Base-by-base conservation (phyloP, 1,139 yeast species). In the Scheffersomyces quercinus region DNA sequence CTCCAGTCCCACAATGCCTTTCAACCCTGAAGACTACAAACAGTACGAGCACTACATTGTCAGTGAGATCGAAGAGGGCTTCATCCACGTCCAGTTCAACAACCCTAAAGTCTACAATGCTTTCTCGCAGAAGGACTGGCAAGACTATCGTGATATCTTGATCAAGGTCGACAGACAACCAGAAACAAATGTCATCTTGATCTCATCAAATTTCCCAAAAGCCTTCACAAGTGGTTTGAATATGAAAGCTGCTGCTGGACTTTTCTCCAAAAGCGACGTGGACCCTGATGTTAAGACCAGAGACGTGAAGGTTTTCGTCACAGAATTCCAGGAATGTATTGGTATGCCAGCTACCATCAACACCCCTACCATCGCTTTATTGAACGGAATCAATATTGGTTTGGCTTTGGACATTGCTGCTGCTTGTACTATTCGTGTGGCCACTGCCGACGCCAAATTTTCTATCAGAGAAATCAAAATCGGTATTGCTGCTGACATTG, bases 401-500 rank as follows among this genome's bases (percentile, higher is more conserved):
- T 72, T 87, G 41, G 95, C 86, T 0, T 55, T 87, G 38, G 95
- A 87, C 62, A 77, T 87, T 36, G 67, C 85, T 9, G 64, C 83
- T 16, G 77, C 85, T 1, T 72, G 76, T 36, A 75, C 83, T 35
- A 77, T 87, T 37, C 73, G 95, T 44, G 65, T 82, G 26, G 82
- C 82, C 7, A 68, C 82, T 11, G 67, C 67, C 35, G 86, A 79
- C 50, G 75, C 79, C 24, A 65, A 64, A 37, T 74, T 85, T 51
- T 77, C 87, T 31, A 79, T 87, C 44, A 77, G 85, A 47, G 95
- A 87, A 62, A 82, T 85, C 49, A 81, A 80, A 49, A 73, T 87
- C 44, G 95, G 95, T 4, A 75, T 87, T 62, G 78, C 88, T 28
- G 91, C 95, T 3, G 95, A 87, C 59, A 85, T 87, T 53, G 95